Base-by-base conservation (phyloP, 441 rosid genomes). In the Aleurites moluccanus region DNA sequence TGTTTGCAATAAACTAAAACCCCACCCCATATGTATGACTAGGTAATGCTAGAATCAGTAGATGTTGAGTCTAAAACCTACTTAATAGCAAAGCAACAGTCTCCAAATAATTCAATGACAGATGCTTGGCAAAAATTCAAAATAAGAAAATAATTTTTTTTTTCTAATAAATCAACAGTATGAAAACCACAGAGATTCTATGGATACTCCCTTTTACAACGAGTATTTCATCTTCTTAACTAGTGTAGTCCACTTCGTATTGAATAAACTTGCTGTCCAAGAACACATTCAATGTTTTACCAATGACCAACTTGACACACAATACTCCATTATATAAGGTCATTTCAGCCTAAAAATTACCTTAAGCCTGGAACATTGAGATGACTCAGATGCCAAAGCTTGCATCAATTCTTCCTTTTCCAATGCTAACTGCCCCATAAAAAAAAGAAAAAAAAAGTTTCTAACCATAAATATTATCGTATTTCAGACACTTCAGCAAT, bases 371-470 rank as follows among this genome's bases (percentile, higher is more conserved):
- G 92, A 88, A 82, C 86, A 86, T 81, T 87, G 91, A 70, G 96
- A 87, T 74, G 84, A 83, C 81, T 91, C 93, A 59, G 98, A 86
- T 28, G 92, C 88, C 82, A 96, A 79, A 44, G 95, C 86, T 81
- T 87, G 92, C 75, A 85, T 74, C 85, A 96, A 83, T 78, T 94
- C 98, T 76, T 96, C 97, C 80, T 92, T 93, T 83, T 94, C 99
- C 84, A 91, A 78, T 21, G 92, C 88, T 70, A 93, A 84, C 99
- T 96, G 88, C 81, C 84, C 70, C 73, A 60, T 8, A 27, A 0
- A 60, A 27, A 60, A 60, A 28, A 27, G n/a, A 18, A 74, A n/a
- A n/a, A n/a, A n/a, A n/a, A n/a, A n/a, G n/a, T 63, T n/a, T 38
- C 18, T 50, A 47, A 60, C 80, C 47, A 77, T 30, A 77, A 68